Conservation (phyloP, 2,329 filamentous ascomycete species). For the Verticillium zaregamsianum region DNA sequence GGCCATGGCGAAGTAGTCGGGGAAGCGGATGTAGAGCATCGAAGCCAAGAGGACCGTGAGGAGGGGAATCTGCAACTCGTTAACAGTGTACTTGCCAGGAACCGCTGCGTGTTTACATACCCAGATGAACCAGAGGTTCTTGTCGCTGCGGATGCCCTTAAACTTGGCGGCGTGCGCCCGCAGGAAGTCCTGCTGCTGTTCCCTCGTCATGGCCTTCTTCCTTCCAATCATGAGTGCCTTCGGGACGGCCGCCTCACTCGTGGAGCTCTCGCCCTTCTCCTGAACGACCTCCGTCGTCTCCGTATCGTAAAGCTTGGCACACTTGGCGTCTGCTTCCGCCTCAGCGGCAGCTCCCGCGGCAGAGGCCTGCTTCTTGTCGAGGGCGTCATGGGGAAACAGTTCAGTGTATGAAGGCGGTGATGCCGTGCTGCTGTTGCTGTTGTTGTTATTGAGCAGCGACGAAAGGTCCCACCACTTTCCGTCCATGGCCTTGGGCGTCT, state of each 20-base stretch:
- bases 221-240: slow-evolving; percentile 51
- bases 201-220: slow-evolving; percentile 60
- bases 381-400: slow-evolving; percentile 58
- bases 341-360: slow-evolving; percentile 55
- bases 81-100: slow-evolving; percentile 7
- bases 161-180: slow-evolving; percentile 57
- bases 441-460: slow-evolving; percentile 41
- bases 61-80: slow-evolving; percentile 39
- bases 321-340: slow-evolving; percentile 55
- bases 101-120: slow-evolving; percentile 33
- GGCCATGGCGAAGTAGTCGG: slow-evolving; percentile 33
- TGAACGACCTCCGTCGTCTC: slow-evolving; percentile 28
- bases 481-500: slow-evolving; percentile 40
- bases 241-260: slow-evolving; percentile 24
- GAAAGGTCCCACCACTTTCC: slow-evolving; percentile 66
- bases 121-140: slow-evolving; percentile 67
- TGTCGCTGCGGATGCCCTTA: slow-evolving; percentile 59
- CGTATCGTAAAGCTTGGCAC: slow-evolving; percentile 45
- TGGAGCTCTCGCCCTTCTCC: slow-evolving; percentile 30
- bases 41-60: slow-evolving; percentile 43
- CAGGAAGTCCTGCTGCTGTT: slow-evolving; percentile 61
- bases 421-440: slow-evolving; percentile 33
- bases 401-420: slow-evolving; percentile 76
- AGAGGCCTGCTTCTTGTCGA: slow-evolving; percentile 55
- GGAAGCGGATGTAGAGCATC: slow-evolving; percentile 47